Percentiles rank a stretch among this genome's conserved stretches.
Evolutionary conservation across 768 basidiomycete genomes (phyloP).

Genomic region (Suillus bovinus): DNA sequence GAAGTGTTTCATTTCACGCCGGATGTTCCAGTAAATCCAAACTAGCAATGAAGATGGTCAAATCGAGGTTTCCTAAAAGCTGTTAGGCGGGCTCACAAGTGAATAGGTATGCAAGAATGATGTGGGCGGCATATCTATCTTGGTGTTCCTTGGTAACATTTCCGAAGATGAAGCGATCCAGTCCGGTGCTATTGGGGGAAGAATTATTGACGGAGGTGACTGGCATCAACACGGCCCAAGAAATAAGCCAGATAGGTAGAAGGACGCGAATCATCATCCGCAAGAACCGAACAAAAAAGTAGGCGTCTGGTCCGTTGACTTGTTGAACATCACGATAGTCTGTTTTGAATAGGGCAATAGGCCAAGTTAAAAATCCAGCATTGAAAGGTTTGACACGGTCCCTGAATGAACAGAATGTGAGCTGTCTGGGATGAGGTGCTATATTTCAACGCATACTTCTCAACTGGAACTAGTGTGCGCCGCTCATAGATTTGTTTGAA

Average conservation of each 20-base stretch:
- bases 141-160: conserved; percentile 59
- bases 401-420: conserved; percentile 31
- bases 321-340: conserved; percentile 62
- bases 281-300: conserved; percentile 89
- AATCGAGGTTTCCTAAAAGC: neutral
- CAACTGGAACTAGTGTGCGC: conserved; percentile 62
- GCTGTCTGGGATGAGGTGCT: conserved; percentile 1
- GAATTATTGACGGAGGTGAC: conserved; percentile 57
- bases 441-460: conserved; percentile 34
- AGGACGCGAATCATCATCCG: conserved; percentile 82
- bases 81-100: conserved; percentile 56
- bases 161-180: conserved; percentile 80
- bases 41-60: conserved; percentile 38
- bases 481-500: conserved; percentile 93
- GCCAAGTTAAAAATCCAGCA: conserved; percentile 60
- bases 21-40: conserved; percentile 87
- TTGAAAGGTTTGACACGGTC: conserved; percentile 61
- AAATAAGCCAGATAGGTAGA: conserved; percentile 88
- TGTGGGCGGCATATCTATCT: conserved; percentile 72
- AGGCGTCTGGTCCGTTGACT: conserved; percentile 86
- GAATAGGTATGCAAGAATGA: conserved; percentile 74
- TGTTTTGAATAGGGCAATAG: conserved; percentile 57
- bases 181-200: conserved; percentile 46
- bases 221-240: conserved; percentile 86
- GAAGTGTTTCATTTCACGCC: conserved; percentile 78